Evolutionary conservation across 208 protist species (phyloP), one percentile per base, ranked within the genome.

Genomic region (Acanthamoeba castellanii): DNA sequence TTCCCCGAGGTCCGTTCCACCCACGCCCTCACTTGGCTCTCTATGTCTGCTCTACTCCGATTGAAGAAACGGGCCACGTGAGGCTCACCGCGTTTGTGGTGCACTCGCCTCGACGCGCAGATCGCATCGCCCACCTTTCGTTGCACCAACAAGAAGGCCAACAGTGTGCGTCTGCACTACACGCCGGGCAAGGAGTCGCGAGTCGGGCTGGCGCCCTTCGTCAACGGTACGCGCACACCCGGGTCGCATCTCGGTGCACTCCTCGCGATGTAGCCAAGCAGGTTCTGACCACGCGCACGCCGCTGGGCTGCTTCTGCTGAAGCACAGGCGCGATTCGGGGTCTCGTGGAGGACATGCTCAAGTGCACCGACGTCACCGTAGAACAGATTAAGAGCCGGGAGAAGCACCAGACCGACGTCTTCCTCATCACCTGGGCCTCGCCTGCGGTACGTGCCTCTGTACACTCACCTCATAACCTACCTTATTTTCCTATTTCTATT

Each of bases 121-220:
- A 92, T 92, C 27, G 37, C 34, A 22, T 55, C 87, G 32, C 87
- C 87, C 20, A 92, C 87, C 11, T 92, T 92, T 32, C 87, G 87
- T 0, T 92, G 87, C 59, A 92, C 87, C 4, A 52, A 92, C 37
- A 55, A 92, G 87, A 92, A 74, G 47, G 59, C 32, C 18, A 92
- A 92, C 64, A 76, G 87, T 7, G 42, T 92, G 87, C 87, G 64
- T 1, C 47, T 92, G 9, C 87, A 92, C 42, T 92, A 92, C 87
- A 92, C 47, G 18, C 87, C 87, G 20, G 87, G 87, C 34, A 74
- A 76, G 57, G 61, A 42, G 22, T 47, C 27, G 2, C 32, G 87
- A 25, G 64, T 76, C 16, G 55, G 59, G 7, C 87, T 92, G 14
- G 55, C 87, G 11, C 87, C 87, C 20, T 74, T 92, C 30, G 87